Evolutionary conservation across 1,284 basidiomycete species (phyloP).

Genomic region (Cryptococcus sp.): DNA sequence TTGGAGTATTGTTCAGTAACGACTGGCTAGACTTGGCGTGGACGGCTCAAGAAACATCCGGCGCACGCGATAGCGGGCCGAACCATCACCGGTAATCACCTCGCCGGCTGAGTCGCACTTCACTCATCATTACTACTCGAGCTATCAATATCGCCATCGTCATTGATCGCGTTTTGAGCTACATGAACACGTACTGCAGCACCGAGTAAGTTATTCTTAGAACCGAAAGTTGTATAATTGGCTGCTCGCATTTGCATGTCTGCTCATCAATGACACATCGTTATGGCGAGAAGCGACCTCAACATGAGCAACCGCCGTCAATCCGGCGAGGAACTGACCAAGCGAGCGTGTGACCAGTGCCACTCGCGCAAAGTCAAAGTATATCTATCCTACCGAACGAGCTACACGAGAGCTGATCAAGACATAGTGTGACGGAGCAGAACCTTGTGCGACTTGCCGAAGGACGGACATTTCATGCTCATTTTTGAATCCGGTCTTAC

Average conservation of each 20-base stretch:
- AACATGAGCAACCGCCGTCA: not conserved
- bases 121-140: too few relatives aligned
- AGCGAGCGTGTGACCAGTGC: constrained; percentile 33
- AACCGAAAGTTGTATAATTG: too few relatives aligned
- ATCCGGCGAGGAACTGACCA: not conserved
- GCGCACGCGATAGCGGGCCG: too few relatives aligned
- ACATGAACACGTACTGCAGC: not conserved
- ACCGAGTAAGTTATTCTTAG: not conserved
- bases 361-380: constrained; percentile 37
- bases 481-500: constrained; percentile 28
- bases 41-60: too few relatives aligned
- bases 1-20: too few relatives aligned
- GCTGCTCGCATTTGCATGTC: too few relatives aligned
- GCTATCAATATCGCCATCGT: too few relatives aligned
- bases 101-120: too few relatives aligned
- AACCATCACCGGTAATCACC: too few relatives aligned
- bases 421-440: constrained; percentile 27
- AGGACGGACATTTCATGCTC: constrained; percentile 17
- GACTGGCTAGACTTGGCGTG: too few relatives aligned
- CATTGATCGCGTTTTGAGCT: not conserved
- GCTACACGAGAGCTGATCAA: not conserved
- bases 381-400: not conserved
- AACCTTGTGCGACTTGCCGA: constrained; percentile 23
- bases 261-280: too few relatives aligned
- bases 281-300: too few relatives aligned